Evolutionary conservation across 164 flowering plant species (phyloP).

Genomic region (Magnolia changhungtana): DNA sequence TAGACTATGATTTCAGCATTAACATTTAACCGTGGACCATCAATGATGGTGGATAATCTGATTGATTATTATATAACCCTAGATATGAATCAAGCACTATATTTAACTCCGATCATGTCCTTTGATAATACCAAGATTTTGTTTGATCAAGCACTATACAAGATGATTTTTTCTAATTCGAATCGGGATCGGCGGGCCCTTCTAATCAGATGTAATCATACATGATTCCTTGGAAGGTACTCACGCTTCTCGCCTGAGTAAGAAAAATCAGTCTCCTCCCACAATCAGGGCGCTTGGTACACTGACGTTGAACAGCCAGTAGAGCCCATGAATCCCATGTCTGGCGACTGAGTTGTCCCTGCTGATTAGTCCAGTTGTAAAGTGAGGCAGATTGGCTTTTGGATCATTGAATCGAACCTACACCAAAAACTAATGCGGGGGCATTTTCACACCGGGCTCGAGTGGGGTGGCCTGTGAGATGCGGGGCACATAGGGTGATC

Average conservation of each 20-base stretch:
- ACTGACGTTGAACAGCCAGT: conserved; percentile 35
- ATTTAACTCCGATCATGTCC: background rate
- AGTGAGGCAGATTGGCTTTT: conserved; percentile 28
- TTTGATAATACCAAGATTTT: no score
- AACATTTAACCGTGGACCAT: no score
- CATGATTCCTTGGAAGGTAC: conserved; percentile 54
- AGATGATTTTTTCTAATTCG: background rate
- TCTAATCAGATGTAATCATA: conserved; percentile 74
- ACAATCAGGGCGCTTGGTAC: conserved; percentile 31
- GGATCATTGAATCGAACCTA: conserved; percentile 16
- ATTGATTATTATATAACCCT: background rate
- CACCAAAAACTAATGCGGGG: no score
- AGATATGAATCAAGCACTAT: no score
- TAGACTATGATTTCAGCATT: no score
- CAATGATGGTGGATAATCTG: no score
- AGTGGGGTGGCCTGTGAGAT: no score
- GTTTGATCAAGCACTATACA: background rate
- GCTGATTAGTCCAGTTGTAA: conserved; percentile 56
- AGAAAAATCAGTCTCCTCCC: conserved; percentile 49
- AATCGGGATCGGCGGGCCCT: conserved; percentile 24
- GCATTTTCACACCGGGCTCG: no score
- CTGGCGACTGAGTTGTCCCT: conserved; percentile 66
- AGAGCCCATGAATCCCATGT: conserved; percentile 78
- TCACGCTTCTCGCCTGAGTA: conserved; percentile 35
- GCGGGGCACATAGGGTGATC: no score